Percentiles rank a stretch among this genome's conserved stretches.
phyloP scores from a whole-genome alignment of 169 alveolate genomes.

The Plasmodium fragile region DNA sequence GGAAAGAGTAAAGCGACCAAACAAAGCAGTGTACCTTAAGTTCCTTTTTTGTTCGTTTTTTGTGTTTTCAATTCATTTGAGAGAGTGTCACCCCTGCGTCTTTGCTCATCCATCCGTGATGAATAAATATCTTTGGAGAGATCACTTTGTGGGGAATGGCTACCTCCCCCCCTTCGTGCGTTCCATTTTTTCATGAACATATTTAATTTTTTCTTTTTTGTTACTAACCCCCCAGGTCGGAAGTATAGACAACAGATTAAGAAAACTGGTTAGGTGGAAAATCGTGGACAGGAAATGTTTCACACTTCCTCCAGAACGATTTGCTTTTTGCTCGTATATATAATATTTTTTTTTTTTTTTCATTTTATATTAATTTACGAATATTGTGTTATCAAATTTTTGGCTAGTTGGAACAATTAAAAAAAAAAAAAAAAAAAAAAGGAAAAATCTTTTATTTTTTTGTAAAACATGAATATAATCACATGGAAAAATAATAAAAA shows the following conservation, averaged over 20 bases:
- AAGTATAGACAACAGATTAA: slow-evolving; percentile 74
- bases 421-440: too few species aligned
- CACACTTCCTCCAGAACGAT: background rate
- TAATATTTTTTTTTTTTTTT: background rate
- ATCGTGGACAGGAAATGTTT: background rate
- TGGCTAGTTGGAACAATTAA: background rate
- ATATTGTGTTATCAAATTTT: background rate
- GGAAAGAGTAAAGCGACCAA: background rate
- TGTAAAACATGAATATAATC: background rate
- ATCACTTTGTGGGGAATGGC: background rate
- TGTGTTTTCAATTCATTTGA: background rate
- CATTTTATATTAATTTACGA: background rate
- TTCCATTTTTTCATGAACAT: background rate
- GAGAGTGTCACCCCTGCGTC: background rate
- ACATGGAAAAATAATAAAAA: background rate
- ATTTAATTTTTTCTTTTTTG: background rate
- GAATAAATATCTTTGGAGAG: background rate
- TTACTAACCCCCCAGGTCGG: slow-evolving; percentile 28
- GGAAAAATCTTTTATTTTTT: background rate
- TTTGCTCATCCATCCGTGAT: background rate
- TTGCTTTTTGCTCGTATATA: background rate
- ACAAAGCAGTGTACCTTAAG: too few species aligned
- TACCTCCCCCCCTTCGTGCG: background rate
- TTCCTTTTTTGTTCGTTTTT: background rate
- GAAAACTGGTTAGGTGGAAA: slow-evolving; percentile 40